Percentiles rank a stretch among this genome's conserved stretches.
These are phyloP conservation scores for Mucuna pruriens DNA, from an alignment of 306 rosid species.

Conservation along the genomic window DNA sequence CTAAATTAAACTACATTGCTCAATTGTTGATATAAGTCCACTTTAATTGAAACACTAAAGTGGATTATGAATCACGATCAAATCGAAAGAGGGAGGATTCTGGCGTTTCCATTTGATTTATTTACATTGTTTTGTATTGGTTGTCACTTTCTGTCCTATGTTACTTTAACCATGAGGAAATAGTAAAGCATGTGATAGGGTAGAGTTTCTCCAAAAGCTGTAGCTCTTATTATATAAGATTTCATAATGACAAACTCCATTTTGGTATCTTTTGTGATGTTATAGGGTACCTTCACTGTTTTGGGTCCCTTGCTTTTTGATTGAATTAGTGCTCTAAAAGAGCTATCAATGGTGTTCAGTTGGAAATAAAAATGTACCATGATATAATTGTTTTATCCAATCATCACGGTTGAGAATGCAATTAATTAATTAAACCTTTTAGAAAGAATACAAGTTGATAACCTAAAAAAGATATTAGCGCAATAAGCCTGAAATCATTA, in stretches of 20 bases:
- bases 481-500: conserved; percentile 43
- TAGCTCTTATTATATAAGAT: conserved; percentile 15
- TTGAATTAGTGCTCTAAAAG: conserved; percentile 52
- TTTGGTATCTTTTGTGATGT: conserved; percentile 35
- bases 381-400: conserved; percentile 17
- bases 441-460: conserved; percentile 6
- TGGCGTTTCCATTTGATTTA: background rate
- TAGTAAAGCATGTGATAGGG: conserved; percentile 35
- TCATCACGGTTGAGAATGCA: conserved; percentile 31
- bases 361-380: conserved; percentile 37
- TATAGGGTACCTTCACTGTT: conserved; percentile 35
- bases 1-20: background rate
- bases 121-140: background rate
- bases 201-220: conserved; percentile 38
- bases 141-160: conserved; percentile 34
- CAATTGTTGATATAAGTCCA: background rate
- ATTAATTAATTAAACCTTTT: conserved; percentile 30
- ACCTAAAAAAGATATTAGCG: conserved; percentile 5
- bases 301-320: conserved; percentile 48
- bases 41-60: conserved; percentile 20
- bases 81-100: background rate
- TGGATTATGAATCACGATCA: conserved; percentile 2
- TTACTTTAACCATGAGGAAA: conserved; percentile 15
- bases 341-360: conserved; percentile 42
- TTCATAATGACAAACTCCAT: conserved; percentile 51